Percentiles rank a stretch among this genome's conserved stretches.
Conservation (phyloP, 1,284 basidiomycete genomes). For the Tausonia pullulans region DNA sequence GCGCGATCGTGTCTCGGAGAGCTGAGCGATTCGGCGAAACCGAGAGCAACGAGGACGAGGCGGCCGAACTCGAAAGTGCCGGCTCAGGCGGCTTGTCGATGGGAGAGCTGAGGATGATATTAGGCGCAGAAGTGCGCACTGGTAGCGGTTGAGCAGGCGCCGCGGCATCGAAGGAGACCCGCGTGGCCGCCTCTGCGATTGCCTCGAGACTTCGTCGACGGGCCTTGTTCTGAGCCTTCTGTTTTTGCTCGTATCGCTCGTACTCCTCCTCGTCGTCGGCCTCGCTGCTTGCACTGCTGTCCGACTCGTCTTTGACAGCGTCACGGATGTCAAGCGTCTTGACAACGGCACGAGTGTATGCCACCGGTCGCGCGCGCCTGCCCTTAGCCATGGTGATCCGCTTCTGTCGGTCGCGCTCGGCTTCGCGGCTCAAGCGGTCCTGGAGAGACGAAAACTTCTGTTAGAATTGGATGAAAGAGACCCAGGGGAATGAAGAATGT, state of each 20-base stretch:
- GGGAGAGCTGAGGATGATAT: no score
- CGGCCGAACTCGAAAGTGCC: no score
- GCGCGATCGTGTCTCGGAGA: slow-evolving; percentile 4
- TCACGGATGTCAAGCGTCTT: slow-evolving; percentile 85
- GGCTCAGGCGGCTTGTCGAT: no score
- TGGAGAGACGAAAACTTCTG: slow-evolving; percentile 18
- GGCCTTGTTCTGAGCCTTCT: not conserved
- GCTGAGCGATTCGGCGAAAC: not conserved
- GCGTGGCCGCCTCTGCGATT: no score
- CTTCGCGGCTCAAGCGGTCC: slow-evolving; percentile 41
- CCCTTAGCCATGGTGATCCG: slow-evolving; percentile 50
- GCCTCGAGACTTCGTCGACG: no score
- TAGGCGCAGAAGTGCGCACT: no score
- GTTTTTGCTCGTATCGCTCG: not conserved
- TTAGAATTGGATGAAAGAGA: not conserved
- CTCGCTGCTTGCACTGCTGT: slow-evolving; percentile 58
- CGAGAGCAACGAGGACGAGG: not conserved
- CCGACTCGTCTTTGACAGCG: slow-evolving; percentile 75
- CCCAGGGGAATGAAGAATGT: not conserved
- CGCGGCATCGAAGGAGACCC: not conserved
- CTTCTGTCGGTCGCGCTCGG: slow-evolving; percentile 40
- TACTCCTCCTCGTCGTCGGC: slow-evolving; percentile 68
- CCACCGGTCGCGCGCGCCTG: slow-evolving; percentile 82
- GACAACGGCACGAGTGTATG: slow-evolving; percentile 75
- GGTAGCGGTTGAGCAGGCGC: no score